Conservation (phyloP, 768 basidiomycete genomes). For the Mycena sanguinolenta region DNA sequence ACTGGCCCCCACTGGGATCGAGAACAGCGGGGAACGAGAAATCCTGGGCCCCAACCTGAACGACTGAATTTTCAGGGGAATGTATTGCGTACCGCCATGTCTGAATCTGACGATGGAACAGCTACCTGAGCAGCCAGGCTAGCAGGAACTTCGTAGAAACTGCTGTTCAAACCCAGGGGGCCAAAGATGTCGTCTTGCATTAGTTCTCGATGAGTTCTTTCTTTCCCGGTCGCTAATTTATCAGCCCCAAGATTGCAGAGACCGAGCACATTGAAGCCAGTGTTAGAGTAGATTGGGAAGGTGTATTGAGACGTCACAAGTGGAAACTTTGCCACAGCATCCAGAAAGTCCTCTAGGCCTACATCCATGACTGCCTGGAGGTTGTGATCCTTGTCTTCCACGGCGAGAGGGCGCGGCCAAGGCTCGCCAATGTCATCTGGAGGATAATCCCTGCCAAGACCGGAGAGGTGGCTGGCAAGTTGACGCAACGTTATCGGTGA, state of each 20-base stretch:
- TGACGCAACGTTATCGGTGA: conserved; percentile 55
- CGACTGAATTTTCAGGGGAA: background rate
- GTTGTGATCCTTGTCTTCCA: conserved; percentile 45
- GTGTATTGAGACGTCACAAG: conserved; percentile 59
- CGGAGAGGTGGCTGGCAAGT: conserved; percentile 58
- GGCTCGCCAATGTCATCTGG: conserved; percentile 43
- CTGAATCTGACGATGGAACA: conserved; percentile 51
- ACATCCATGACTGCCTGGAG: conserved; percentile 41
- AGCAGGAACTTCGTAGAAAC: conserved; percentile 57
- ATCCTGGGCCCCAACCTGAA: conserved; percentile 50
- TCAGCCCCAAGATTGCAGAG: conserved; percentile 72
- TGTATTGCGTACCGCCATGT: conserved; percentile 48
- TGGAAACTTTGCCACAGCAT: conserved; percentile 52
- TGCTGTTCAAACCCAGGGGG: conserved; percentile 59
- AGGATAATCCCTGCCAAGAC: conserved; percentile 54
- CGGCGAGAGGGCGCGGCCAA: conserved; percentile 56
- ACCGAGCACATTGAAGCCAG: conserved; percentile 83
- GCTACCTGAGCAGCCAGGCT: conserved; percentile 52
- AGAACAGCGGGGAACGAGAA: conserved; percentile 51
- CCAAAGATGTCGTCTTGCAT: conserved; percentile 64
- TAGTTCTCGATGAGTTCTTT: conserved; percentile 56
- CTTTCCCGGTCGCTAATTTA: conserved; percentile 49
- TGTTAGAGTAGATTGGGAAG: conserved; percentile 79
- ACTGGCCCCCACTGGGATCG: conserved; percentile 65
- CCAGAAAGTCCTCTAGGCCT: conserved; percentile 47